Evolutionary conservation across 768 basidiomycete genomes (phyloP).

Genomic region (Boletellus ananas): DNA sequence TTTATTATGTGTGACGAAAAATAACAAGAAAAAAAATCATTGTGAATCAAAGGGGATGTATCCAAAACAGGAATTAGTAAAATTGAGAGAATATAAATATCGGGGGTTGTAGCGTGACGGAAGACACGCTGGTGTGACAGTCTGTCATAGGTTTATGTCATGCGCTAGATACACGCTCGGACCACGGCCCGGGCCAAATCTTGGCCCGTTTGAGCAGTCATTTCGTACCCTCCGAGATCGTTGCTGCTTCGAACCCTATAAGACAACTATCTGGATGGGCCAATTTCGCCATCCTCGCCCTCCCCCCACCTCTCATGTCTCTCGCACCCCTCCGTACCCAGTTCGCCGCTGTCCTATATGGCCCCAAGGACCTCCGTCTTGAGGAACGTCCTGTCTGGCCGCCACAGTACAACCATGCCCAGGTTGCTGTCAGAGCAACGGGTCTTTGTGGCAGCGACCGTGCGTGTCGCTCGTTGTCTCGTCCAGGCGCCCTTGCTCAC

Average conservation of each 20-base stretch:
- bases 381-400: conserved; percentile 72
- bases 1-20: conserved; percentile 5
- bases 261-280: conserved; percentile 26
- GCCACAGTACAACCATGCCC: conserved; percentile 69
- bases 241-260: conserved; percentile 31
- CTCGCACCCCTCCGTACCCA: conserved; percentile 52
- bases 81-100: conserved; percentile 21
- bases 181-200: conserved; percentile 30
- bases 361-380: conserved; percentile 75
- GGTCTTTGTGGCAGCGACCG: conserved; percentile 90
- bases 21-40: conserved; percentile 9
- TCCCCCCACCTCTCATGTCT: conserved; percentile 34
- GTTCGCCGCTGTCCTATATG: conserved; percentile 77
- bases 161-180: conserved; percentile 23
- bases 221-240: conserved; percentile 30
- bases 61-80: conserved; percentile 23
- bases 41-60: conserved; percentile 9
- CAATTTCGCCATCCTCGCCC: conserved; percentile 22
- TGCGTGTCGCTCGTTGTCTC: conserved; percentile 33
- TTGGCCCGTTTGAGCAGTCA: conserved; percentile 22
- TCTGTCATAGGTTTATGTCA: conserved; percentile 27
- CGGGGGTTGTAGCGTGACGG: conserved; percentile 23
- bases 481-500: conserved; percentile 1
- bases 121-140: conserved; percentile 16
- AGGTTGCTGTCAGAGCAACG: conserved; percentile 76